Conservation (phyloP, 768 basidiomycete genomes). For the Lentinula raphanica region DNA sequence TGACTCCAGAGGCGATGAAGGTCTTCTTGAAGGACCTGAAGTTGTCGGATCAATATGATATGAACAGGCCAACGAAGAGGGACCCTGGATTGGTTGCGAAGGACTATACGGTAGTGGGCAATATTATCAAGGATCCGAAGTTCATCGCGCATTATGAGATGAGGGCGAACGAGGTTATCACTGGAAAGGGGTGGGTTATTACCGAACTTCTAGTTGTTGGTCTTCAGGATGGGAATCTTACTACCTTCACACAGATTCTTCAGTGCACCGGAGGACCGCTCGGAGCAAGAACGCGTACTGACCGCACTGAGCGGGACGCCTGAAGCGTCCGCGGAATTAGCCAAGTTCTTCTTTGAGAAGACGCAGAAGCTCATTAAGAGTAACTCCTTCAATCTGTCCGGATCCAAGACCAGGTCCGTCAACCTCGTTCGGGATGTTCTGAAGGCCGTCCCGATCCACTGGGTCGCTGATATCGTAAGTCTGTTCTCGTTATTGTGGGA, state of each 20-base stretch:
- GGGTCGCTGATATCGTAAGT: slow-evolving; percentile 67
- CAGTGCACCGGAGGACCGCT: slow-evolving; percentile 44
- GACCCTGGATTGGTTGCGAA: slow-evolving; percentile 26
- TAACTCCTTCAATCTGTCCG: slow-evolving; percentile 53
- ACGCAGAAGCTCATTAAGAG: slow-evolving; percentile 52
- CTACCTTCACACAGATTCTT: slow-evolving; percentile 50
- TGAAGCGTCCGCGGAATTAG: slow-evolving; percentile 44
- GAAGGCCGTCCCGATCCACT: slow-evolving; percentile 58
- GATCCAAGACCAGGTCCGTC: slow-evolving; percentile 45
- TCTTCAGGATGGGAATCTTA: background rate
- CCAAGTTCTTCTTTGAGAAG: slow-evolving; percentile 59
- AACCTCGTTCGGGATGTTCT: slow-evolving; percentile 70
- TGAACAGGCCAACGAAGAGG: slow-evolving; percentile 40
- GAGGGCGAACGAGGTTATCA: slow-evolving; percentile 48
- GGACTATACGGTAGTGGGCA: slow-evolving; percentile 46
- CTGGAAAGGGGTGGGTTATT: slow-evolving; percentile 50
- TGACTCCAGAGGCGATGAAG: slow-evolving; percentile 72
- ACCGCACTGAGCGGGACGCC: slow-evolving; percentile 41
- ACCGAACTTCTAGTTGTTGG: background rate
- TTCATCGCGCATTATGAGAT: slow-evolving; percentile 48
- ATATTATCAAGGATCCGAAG: slow-evolving; percentile 43
- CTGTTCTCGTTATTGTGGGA: slow-evolving; percentile 17
- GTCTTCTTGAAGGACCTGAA: slow-evolving; percentile 51
- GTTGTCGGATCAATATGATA: slow-evolving; percentile 48
- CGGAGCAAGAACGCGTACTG: slow-evolving; percentile 45